Evolutionary conservation across 495 filamentous ascomycete genomes (phyloP).

Genomic region (Pyronema domesticum): DNA sequence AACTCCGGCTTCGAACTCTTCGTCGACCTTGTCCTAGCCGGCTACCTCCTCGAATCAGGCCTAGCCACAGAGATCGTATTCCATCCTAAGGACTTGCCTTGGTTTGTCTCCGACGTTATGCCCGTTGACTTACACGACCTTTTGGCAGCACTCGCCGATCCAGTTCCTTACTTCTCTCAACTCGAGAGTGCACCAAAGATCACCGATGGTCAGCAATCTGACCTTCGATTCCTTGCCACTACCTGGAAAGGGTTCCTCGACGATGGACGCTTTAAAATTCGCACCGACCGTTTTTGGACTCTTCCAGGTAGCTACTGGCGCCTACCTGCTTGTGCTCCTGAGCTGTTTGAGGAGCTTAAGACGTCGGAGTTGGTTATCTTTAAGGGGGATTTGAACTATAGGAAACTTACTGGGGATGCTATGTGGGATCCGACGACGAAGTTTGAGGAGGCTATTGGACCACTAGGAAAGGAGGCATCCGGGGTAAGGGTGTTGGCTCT

Average conservation of each 20-base stretch:
- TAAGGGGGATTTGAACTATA: conserved; percentile 92
- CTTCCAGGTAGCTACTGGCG: conserved; percentile 70
- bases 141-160: conserved; percentile 53
- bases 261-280: conserved; percentile 62
- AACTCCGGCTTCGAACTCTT: conserved; percentile 95
- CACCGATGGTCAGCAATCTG: conserved; percentile 43
- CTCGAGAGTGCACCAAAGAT: conserved; percentile 49
- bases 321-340: conserved; percentile 46
- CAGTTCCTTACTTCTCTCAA: conserved; percentile 55
- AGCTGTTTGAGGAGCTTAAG: conserved; percentile 61
- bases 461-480: conserved; percentile 52
- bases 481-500: conserved; percentile 69
- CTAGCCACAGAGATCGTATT: conserved; percentile 78
- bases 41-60: conserved; percentile 63
- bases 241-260: conserved; percentile 64
- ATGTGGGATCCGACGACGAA: conserved; percentile 76
- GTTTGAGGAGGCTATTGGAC: conserved; percentile 72
- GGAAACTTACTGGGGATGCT: conserved; percentile 74
- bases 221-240: conserved; percentile 59
- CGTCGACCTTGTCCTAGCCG: conserved; percentile 79
- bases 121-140: conserved; percentile 68
- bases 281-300: conserved; percentile 83
- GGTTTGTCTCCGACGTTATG: conserved; percentile 93
- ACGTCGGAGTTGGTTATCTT: conserved; percentile 78
- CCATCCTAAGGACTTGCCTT: conserved; percentile 83